Evolutionary conservation across 2,329 filamentous ascomycete genomes (phyloP), one percentile per base, ranked within the genome.

Genomic region (Curvularia verruculosa): DNA sequence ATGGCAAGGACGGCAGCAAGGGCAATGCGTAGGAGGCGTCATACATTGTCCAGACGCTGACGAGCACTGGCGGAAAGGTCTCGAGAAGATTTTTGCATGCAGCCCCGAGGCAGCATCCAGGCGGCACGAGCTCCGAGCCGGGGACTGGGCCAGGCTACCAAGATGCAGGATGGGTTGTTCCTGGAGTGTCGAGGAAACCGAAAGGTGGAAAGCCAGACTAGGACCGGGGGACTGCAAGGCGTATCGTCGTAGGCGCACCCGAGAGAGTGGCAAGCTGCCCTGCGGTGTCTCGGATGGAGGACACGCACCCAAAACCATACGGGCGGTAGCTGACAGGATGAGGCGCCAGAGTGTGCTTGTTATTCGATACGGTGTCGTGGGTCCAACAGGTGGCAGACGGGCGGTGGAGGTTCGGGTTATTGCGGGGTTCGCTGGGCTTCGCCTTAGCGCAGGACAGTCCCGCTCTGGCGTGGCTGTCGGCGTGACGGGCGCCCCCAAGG

Each of bases 401-500:
- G 61, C 61, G 59, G 59, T 61, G 44, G 46, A 56, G 40, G 49
- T 52, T 51, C 24, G 44, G 48, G 23, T 36, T 44, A 19, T 54
- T 58, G 59, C 57, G 56, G 56, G 59, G 51, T 50, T 59, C 43
- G 46, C 59, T 52, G 54, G 56, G 28, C 50, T 37, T 37, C 40
- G 58, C n/a, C 24, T 23, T 58, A 61, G 58, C 48, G 50, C 54
- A 46, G 50, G 43, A 40, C 45, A 37, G 50, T 57, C 61, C 61
- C 61, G 56, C 54, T 51, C 51, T 50, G 45, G 45, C 41, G 54
- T 54, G 55, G 55, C 50, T 12, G 39, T 57, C 45, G 50, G 54
- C 61, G 55, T 57, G 58, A 56, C 60, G 47, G 56, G 49, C 56
- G 52, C 54, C 56, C 52, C 61, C 61, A 61, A 59, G 54, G 50